These are phyloP conservation scores for Lophiotrema nucula DNA, from an alignment of 495 filamentous ascomycete species.

Conservation along the genomic window DNA sequence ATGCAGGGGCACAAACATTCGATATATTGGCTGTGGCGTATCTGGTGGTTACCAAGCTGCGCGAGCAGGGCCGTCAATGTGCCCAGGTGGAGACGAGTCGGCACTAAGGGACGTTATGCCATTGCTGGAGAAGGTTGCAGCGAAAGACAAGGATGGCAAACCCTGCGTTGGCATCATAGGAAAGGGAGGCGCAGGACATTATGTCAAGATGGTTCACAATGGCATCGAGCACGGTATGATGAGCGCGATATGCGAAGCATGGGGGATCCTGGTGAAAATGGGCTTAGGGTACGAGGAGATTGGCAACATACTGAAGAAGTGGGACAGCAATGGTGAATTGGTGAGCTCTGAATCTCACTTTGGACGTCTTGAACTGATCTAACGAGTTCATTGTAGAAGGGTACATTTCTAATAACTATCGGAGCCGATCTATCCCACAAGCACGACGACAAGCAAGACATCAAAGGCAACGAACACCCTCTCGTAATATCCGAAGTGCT, in stretches of 20 bases:
- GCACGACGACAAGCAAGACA: constrained; percentile 44
- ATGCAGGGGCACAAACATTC: constrained; percentile 54
- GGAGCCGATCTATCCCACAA: constrained; percentile 61
- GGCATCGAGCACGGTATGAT: constrained; percentile 75
- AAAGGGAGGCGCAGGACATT: constrained; percentile 65
- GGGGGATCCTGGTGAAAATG: constrained; percentile 62
- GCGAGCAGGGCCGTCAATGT: constrained; percentile 62
- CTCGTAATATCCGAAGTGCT: constrained; percentile 64
- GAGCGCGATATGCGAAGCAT: constrained; percentile 60
- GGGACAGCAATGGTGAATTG: constrained; percentile 61
- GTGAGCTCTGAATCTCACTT: constrained; percentile 24
- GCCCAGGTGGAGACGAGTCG: constrained; percentile 60
- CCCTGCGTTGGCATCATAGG: constrained; percentile 65
- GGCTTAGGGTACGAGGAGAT: constrained; percentile 63
- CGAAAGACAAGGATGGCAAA: constrained; percentile 56
- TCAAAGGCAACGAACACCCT: constrained; percentile 39
- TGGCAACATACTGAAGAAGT: constrained; percentile 57
- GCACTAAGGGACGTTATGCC: constrained; percentile 62
- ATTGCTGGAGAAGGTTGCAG: constrained; percentile 59
- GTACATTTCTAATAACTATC: constrained; percentile 64
- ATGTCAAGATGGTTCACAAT: constrained; percentile 78
- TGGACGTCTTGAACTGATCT: not conserved
- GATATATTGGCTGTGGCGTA: constrained; percentile 68
- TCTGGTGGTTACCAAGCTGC: constrained; percentile 70
- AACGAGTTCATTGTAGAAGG: constrained; percentile 8